Conservation (phyloP, 129 eudicot species). For the Erigeron canadensis region DNA sequence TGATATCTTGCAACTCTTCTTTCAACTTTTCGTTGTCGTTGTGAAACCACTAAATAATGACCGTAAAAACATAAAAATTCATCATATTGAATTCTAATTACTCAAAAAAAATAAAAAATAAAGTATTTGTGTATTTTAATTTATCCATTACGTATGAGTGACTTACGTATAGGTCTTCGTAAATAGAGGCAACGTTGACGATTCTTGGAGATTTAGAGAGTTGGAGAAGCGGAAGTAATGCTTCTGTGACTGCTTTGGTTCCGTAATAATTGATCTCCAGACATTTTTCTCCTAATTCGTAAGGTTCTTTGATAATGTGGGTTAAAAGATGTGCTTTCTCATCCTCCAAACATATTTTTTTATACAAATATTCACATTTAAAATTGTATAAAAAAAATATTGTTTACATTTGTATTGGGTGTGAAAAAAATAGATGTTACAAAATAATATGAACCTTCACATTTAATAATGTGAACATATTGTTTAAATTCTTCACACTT, state of each 20-base stretch:
- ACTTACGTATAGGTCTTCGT: not conserved
- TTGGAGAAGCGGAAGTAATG: not conserved
- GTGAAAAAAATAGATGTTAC: no score
- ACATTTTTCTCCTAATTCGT: not conserved
- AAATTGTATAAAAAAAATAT: no score
- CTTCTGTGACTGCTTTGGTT: not conserved
- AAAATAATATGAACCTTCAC: no score
- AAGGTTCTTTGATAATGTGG: not conserved
- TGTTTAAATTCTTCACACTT: no score
- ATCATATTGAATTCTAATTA: no score
- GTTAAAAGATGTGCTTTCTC: not conserved
- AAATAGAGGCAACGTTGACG: not conserved
- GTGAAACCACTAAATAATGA: no score
- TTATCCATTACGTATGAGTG: not conserved
- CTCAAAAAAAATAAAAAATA: not conserved
- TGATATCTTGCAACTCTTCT: not conserved
- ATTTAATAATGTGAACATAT: no score
- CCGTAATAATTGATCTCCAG: not conserved
- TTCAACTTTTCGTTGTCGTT: not conserved
- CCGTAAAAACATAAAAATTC: no score
- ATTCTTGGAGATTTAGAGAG: slow-evolving; percentile 10
- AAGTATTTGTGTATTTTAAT: not conserved
- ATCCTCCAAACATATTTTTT: no score
- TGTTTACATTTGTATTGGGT: no score
- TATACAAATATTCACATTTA: no score